Base-by-base conservation (phyloP, 768 basidiomycete genomes). In the Royoungia palumana region DNA sequence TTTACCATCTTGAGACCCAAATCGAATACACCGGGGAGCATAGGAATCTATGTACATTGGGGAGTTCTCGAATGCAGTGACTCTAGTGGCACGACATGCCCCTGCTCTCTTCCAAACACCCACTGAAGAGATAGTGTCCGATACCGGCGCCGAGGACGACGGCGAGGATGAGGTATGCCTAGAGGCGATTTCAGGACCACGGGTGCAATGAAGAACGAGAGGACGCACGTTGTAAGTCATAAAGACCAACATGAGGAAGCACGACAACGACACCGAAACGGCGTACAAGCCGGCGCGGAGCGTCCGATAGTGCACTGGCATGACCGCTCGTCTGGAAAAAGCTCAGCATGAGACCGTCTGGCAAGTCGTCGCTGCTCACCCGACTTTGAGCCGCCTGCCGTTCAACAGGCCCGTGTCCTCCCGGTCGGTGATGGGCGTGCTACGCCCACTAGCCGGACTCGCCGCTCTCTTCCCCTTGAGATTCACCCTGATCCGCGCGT, bases 241-340 rank as follows among this genome's bases (percentile, higher is more conserved):
- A 69, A 92, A 94, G 35, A 95, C 83, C 49, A 96, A 73, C 93
- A 96, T 96, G 63, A 92, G 80, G 79, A 91, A 90, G 75, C 87
- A 89, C 30, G 89, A 89, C 50, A 92, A 66, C 66, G 85, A 85
- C 19, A 92, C 81, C 3, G 81, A 81, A 5, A 75, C 67, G n/a
- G 85, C 90, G 58, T 94, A 95, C 32, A 91, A 63, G 2, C 64
- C 57, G 6, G 90, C 86, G 21, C 89, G 77, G 37, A 83, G 57
- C n/a, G 74, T 51, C 20, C 85, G 81, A 35, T 74, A 68, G 8
- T 70, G 45, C 34, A 4, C 35, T 0, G 61, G 59, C 3, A 60
- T 21, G 22, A 2, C 9, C 32, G 5, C 11, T 9, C 39, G 48
- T 12, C 47, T 42, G 7, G 20, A 70, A 49, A n/a, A 1, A 84